Percentiles rank a stretch among this genome's conserved stretches.
These are phyloP conservation scores for Diaporthe humulicola DNA, from an alignment of 2,329 filamentous ascomycete genomes.

Conservation along the genomic window DNA sequence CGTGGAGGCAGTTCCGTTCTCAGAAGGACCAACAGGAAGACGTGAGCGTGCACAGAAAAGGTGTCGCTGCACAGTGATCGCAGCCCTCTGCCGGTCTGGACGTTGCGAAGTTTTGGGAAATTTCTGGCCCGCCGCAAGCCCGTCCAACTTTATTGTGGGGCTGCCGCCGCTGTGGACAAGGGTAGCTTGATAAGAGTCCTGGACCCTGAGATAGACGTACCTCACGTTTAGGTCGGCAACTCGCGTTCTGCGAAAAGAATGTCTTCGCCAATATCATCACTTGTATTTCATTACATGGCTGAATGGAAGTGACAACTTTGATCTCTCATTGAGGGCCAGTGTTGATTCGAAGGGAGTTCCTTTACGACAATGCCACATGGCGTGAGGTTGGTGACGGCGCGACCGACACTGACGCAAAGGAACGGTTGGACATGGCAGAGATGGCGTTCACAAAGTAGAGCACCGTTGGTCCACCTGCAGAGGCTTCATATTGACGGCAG, in stretches of 20 bases:
- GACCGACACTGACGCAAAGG: conserved; percentile 1
- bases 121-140: conserved; percentile 35
- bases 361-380: conserved; percentile 36
- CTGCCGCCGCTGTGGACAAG: conserved; percentile 6
- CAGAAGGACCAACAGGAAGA: not conserved
- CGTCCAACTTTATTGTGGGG: conserved; percentile 41
- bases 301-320: not conserved
- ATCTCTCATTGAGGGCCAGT: not conserved
- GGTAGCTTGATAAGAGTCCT: conserved; percentile 24
- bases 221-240: not conserved
- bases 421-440: not conserved
- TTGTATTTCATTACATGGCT: not conserved
- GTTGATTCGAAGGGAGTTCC: not conserved
- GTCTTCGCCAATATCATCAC: not conserved
- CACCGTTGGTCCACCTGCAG: conserved; percentile 19
- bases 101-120: conserved; percentile 38
- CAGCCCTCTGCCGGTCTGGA: not conserved
- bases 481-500: conserved; percentile 44
- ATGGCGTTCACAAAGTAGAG: conserved; percentile 18
- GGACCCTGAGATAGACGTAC: conserved; percentile 20
- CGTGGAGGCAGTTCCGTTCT: not conserved
- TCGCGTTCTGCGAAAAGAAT: not conserved
- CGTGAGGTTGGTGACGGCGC: conserved; percentile 19
- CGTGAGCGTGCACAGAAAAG: not conserved
- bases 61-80: conserved; percentile 7